Conservation (phyloP, 345 rosid species). For the Eutrema heterophyllum region DNA sequence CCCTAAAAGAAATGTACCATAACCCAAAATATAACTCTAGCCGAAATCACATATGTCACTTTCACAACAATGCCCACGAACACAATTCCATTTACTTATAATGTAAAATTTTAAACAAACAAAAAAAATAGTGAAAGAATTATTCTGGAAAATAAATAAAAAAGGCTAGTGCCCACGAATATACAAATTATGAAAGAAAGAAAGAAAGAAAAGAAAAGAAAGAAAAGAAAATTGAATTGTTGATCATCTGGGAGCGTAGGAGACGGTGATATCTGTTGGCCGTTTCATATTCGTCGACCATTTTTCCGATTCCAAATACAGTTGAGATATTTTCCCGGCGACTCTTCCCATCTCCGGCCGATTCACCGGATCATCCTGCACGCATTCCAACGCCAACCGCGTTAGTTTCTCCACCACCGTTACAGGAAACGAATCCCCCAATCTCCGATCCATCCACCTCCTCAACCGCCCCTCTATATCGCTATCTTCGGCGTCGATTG, state of each 20-base stretch:
- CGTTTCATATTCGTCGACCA: slow-evolving; percentile 50
- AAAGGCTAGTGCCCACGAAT: not conserved
- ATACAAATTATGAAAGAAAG: not conserved
- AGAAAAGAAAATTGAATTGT: not conserved
- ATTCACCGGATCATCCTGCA: slow-evolving; percentile 49
- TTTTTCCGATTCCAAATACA: slow-evolving; percentile 51
- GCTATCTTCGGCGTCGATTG: slow-evolving; percentile 26
- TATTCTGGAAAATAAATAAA: too few species aligned
- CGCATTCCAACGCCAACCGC: slow-evolving; percentile 66
- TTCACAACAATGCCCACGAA: too few species aligned
- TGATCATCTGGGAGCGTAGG: slow-evolving; percentile 52
- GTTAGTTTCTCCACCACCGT: slow-evolving; percentile 53
- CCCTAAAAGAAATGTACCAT: too few species aligned
- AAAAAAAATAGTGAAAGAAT: too few species aligned
- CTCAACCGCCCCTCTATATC: slow-evolving; percentile 44
- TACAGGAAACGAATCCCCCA: slow-evolving; percentile 76
- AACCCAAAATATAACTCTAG: too few species aligned
- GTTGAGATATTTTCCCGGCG: slow-evolving; percentile 65
- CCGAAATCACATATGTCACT: too few species aligned
- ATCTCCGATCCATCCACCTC: slow-evolving; percentile 67
- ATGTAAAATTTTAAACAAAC: too few species aligned
- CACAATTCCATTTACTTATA: not conserved
- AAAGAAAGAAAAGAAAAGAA: not conserved
- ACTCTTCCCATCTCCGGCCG: slow-evolving; percentile 90
- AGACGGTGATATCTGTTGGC: slow-evolving; percentile 56